Base-by-base conservation (phyloP, 176 grass and related monocot genomes). In the Avena eriantha region DNA sequence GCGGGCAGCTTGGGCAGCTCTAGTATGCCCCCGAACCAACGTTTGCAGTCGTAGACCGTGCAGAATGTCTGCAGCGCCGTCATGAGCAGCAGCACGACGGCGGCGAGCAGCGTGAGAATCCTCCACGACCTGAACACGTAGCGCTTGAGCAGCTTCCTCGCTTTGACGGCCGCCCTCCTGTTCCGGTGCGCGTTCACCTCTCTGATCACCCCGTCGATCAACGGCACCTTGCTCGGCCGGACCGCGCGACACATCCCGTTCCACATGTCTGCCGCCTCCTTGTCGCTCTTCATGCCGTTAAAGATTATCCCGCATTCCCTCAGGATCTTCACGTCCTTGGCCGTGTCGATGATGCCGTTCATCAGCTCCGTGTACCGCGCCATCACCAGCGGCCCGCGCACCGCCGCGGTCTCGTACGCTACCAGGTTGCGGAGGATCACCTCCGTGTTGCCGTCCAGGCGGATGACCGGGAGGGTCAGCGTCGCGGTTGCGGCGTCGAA, bases 41-140 rank as follows among this genome's bases (percentile, higher is more conserved):
- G 70, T 9, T 21, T 58, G 65, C 92, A 97, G 33, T 77, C 87
- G n/a, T 94, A 97, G 3, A 92, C 86, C 2, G 94, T 90, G 76
- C 94, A 97, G 45, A 97, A 97, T 10, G 94, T 87, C 74, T 97
- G 88, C 58, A 97, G 79, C 10, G 82, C 87, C 21, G 90, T 97
- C 66, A 97, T 79, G 8, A 94, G 34, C 79, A 94, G 64, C 80
- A 94, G 19, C 41, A 88, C 46, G 69, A 90, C 29, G 3, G 94
- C 88, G 16, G 92, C 94, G 59, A 94, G 54, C 75, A 97, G 85
- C 43, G 94, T 97, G 12, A 97, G 84, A 2, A 92, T 33, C 84
- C 88, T 89, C 94, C 92, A 97, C 0, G 94, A 97, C 3, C 90
- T 10, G 71, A 97, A 92, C 65, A 97, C 83, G 51, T 97, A 97